Base-by-base conservation (phyloP, 31 red algal genomes). In the Porphyra umbilicalis region DNA sequence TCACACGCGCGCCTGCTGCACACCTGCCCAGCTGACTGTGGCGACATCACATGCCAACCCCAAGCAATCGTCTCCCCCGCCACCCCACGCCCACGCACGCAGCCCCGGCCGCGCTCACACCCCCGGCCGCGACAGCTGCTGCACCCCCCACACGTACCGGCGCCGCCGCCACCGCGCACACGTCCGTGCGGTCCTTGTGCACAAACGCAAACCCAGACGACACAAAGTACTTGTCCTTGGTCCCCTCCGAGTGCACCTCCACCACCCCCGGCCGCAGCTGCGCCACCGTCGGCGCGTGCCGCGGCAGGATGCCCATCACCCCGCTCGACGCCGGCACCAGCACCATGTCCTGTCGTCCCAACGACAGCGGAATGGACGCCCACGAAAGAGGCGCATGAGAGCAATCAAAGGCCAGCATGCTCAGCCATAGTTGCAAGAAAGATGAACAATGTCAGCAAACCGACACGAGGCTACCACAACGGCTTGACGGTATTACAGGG, bases 191-290 rank as follows among this genome's bases (percentile, higher is more conserved):
- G 78, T 97, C 91, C 42, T 82, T 87, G 83, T 91, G 88, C 35
- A 94, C 92, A 92, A 95, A 94, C 36, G 92, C 90, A 90, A 94
- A 98, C 40, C 95, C 95, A 38, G 87, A 91, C 36, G 90, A 93
- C 16, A 98, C 92, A 76, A 98, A 98, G 83, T 98, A 98, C 79
- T 89, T 93, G 46, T 94, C 92, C 32, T 90, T 88, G 33, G 89
- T 84, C 31, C 76, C 82, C 2, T 84, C 87, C 77, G 85, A 68
- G 77, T 88, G 85, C 20, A 94, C 79, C 36, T 92, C 85, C 15
- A 98, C 95, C 38, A 98, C 90, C 42, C 95, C 95, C 57, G 95
- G 90, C 36, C 88, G 90, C 79, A 98, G 75, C 88, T 98, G 95
- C 29, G 95, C 95, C 36, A 98, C 95, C 16, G 95, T 98, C 25